These are phyloP conservation scores for Hygrocybe coccinea DNA, from an alignment of 768 basidiomycete species.

Conservation along the genomic window DNA sequence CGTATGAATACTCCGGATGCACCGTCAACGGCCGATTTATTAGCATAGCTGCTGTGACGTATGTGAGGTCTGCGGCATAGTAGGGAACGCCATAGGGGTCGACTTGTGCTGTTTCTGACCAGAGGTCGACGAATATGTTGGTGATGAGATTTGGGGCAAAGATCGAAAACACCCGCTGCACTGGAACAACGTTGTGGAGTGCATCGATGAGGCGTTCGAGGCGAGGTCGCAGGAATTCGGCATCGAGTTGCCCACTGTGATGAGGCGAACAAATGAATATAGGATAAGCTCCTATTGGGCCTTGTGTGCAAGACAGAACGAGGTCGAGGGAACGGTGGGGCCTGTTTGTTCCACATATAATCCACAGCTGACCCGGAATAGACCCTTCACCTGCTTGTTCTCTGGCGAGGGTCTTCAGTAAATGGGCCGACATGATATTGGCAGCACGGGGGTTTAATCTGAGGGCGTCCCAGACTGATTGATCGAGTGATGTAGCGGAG, in stretches of 20 bases:
- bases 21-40: constrained; percentile 2
- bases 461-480: constrained; percentile 27
- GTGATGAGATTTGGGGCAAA: constrained; percentile 41
- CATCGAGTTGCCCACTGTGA: constrained; percentile 29
- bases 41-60: constrained; percentile 39
- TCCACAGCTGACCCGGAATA: constrained; percentile 16
- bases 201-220: constrained; percentile 31
- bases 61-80: constrained; percentile 42
- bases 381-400: constrained; percentile 1
- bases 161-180: constrained; percentile 43
- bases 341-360: constrained; percentile 35
- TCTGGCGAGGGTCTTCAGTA: constrained; percentile 8
- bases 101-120: constrained; percentile 32
- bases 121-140: constrained; percentile 34
- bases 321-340: constrained; percentile 26
- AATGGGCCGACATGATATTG: constrained; percentile 22
- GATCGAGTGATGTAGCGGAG: constrained; percentile 30
- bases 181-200: constrained; percentile 28
- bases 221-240: constrained; percentile 25
- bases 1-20: constrained; percentile 22
- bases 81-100: constrained; percentile 36
- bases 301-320: constrained; percentile 45
- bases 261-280: constrained; percentile 44
- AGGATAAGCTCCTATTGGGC: constrained; percentile 43
- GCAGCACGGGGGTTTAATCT: constrained; percentile 23